Base-by-base conservation (phyloP, 2,329 filamentous ascomycete genomes). In the Zopfia rhizophila region DNA sequence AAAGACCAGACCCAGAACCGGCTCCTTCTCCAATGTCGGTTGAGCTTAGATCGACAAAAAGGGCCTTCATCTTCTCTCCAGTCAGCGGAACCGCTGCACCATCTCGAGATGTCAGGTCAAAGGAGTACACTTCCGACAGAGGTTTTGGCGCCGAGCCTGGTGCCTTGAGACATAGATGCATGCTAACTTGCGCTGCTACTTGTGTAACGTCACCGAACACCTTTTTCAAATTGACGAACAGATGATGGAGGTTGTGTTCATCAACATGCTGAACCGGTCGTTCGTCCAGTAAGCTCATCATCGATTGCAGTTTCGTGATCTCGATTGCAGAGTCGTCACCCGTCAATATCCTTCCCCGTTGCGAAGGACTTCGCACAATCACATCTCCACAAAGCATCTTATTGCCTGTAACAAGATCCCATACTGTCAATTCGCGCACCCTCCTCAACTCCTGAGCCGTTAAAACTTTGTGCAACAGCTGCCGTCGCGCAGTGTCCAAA, bases 381-480 rank as follows among this genome's bases (percentile, higher is more conserved):
- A 99, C 89, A 67, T 97, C 92, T 38, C 91, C 91, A 51, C 87
- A 91, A 42, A 97, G 88, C 63, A 97, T 83, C 74, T 97, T 97
- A 75, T 99, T 99, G 31, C 93, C 93, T 30, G 83, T 85, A 3
- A 97, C 93, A 37, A 99, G 78, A 63, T 97, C 91, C 94, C 95
- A 99, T 1, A 99, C 91, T 0, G 91, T 95, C 69, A 89, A 88
- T 68, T 97, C 90, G 48, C 94, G 87, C 49, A 97, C 77, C 25
- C 76, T 78, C n/a, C 83, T 79, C 63, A 95, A 86, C 74, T 99
- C 94, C 69, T 89, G 86, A 17, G 84, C 82, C 0, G 95, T 99
- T 45, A 99, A 82, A 7, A 99, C 91, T 70, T 95, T 91, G 75
- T 99, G 93, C 43, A 97, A 81, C 54, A 99, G 86, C 72, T 97